phyloP scores from a whole-genome alignment of 345 rosid genomes.

The Cardamine chenopodiifolia region DNA sequence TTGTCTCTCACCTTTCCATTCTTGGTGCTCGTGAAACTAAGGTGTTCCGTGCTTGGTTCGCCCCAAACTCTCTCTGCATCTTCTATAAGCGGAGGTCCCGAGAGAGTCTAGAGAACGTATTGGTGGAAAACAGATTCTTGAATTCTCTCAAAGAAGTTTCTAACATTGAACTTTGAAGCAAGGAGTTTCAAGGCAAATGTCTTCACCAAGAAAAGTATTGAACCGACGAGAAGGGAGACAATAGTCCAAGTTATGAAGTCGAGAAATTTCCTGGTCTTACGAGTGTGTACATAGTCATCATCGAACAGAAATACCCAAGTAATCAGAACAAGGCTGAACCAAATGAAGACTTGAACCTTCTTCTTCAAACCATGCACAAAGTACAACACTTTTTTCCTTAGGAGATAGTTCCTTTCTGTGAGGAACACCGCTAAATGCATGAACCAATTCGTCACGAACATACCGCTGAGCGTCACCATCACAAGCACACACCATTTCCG shows the following conservation, averaged over 20 bases:
- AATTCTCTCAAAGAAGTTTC: constrained; percentile 80
- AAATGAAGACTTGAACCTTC: constrained; percentile 75
- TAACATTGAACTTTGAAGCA: constrained; percentile 83
- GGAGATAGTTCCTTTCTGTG: constrained; percentile 75
- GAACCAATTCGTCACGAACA: constrained; percentile 74
- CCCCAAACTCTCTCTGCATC: constrained; percentile 58
- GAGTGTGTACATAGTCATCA: constrained; percentile 48
- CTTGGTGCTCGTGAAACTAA: constrained; percentile 58
- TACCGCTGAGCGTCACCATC: constrained; percentile 73
- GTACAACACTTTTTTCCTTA: constrained; percentile 76
- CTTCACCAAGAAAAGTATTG: constrained; percentile 71
- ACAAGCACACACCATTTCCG: constrained; percentile 91
- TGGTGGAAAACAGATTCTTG: constrained; percentile 90
- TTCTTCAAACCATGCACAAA: constrained; percentile 94
- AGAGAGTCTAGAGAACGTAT: constrained; percentile 72
- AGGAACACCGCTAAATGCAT: constrained; percentile 73
- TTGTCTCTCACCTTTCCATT: constrained; percentile 50
- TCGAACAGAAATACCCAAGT: constrained; percentile 71
- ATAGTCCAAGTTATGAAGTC: constrained; percentile 65
- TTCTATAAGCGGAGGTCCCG: constrained; percentile 79
- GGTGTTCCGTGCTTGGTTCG: constrained; percentile 49
- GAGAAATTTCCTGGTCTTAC: constrained; percentile 49
- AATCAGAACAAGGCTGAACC: constrained; percentile 66
- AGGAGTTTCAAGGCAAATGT: constrained; percentile 70
- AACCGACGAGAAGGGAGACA: constrained; percentile 57